Evolutionary conservation across 768 basidiomycete genomes (phyloP), one percentile per base, ranked within the genome.

Genomic region (Psilocybe tampanensis): DNA sequence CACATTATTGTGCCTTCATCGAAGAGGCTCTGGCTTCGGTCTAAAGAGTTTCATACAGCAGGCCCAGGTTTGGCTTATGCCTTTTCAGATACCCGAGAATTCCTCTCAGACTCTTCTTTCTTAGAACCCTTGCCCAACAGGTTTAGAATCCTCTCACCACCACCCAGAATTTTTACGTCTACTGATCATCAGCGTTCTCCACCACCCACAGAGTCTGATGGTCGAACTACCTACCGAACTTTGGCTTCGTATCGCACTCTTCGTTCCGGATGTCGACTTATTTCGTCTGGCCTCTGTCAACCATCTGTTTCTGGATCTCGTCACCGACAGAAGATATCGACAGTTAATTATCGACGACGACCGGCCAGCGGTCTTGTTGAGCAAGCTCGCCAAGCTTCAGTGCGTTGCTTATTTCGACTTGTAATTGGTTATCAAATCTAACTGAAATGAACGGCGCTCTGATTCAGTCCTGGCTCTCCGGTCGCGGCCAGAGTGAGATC

Each of bases 221-320:
- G 22, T 45, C 36, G 41, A 61, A 12, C 54, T 68, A 23, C 66
- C 66, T 19, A 52, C 63, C 19, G 66, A 68, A 52, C 55, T 68
- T 24, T 68, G 66, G 66, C 54, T 68, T 22, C 60, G 62, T 42
- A 60, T 68, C 47, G 56, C 60, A 19, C 49, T 62, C 22, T 64
- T 61, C 45, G 49, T 64, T 13, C 61, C 66, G 7, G 64, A 64
- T 52, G 12, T 33, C 13, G 53, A 61, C 32, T 45, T 65, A 7
- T 59, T 44, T 43, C 58, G 55, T 15, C 55, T 65, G 8, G 55
- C 53, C 2, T 51, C 58, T 2, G 56, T 64, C 13, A 64, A 60
- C 49, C 60, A 48, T 7, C 52, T 63, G 33, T 68, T 68, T 54
- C 53, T 54, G 32, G 57, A 62, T 23, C 26, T 56, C 9, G 57